Conservation (phyloP, 164 flowering plant genomes). For the Stephania japonica region DNA sequence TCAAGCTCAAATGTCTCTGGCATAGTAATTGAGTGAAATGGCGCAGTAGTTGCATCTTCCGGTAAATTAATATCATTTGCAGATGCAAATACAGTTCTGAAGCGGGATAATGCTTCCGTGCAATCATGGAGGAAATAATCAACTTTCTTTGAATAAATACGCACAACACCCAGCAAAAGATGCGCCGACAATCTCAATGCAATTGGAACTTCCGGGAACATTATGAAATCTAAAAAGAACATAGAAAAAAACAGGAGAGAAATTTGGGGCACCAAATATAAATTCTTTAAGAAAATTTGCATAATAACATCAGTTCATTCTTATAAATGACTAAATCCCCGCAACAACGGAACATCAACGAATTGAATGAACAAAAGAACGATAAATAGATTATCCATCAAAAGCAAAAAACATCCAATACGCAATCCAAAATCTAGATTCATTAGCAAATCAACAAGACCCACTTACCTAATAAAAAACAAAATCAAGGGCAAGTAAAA, state of each 20-base stretch:
- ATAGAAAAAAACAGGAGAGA: neutral
- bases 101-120: slow-evolving; percentile 25
- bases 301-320: neutral
- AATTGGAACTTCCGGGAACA: slow-evolving; percentile 79
- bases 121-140: slow-evolving; percentile 70
- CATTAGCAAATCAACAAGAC: no score
- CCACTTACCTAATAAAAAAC: no score
- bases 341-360: neutral
- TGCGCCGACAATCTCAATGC: slow-evolving; percentile 80
- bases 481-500: no score
- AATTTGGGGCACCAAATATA: neutral
- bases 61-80: slow-evolving; percentile 45
- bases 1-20: slow-evolving; percentile 72
- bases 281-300: neutral
- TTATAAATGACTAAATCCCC: no score
- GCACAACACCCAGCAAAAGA: slow-evolving; percentile 83
- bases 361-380: neutral
- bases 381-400: no score
- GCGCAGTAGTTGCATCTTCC: slow-evolving; percentile 59
- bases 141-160: slow-evolving; percentile 87
- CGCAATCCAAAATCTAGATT: no score
- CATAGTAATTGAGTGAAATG: slow-evolving; percentile 62
- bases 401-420: no score
- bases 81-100: slow-evolving; percentile 39
- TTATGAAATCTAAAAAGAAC: slow-evolving; percentile 46